Base-by-base conservation (phyloP, 768 basidiomycete genomes). In the Kondoa malvinella region DNA sequence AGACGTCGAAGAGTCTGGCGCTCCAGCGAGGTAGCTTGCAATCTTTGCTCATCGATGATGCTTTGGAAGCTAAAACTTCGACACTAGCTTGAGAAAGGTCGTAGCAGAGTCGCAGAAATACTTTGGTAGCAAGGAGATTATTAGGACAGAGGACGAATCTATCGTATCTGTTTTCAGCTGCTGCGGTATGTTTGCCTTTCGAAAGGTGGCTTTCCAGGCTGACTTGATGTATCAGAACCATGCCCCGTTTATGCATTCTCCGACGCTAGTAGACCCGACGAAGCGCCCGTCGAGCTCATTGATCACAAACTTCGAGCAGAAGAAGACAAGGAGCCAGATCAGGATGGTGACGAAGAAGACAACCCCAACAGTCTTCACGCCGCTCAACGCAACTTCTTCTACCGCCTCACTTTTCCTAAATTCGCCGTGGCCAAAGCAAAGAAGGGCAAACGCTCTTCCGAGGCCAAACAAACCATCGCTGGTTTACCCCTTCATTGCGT, bases 251-350 rank as follows among this genome's bases (percentile, higher is more conserved):
- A 63, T n/a, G 16, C 12, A 16, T 63, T 63, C 30, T 16, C n/a
- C 25, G 69, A 66, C 26, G 50, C 60, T 58, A 66, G 68, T 12
- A 30, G 34, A 26, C 69, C 69, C n/a, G 68, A 63, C n/a, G 68
- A 57, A 32, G 67, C 66, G 67, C 67, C 67, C 26, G 67, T 65
- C 59, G 58, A 63, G 61, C 61, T 63, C 29, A 63, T 63, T 32
- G 30, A 32, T 8, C 16, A 63, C 3, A 34, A 30, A 33, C 58
- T 31, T 31, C 29, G 33, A 3, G 3, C 3, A 27, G 30, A 14
- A 33, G 40, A 50, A 8, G 40, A 50, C 8, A 21, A 50, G 21
- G 21, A 21, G 40, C 40, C 12, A 50, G 40, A 50, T 8, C 8
- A 50, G 21, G 40, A 50, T 8, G 40, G 29, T 17, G 30, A 63